Evolutionary conservation across 2,329 filamentous ascomycete genomes (phyloP).

Genomic region (Trichoderma oligosporum): DNA sequence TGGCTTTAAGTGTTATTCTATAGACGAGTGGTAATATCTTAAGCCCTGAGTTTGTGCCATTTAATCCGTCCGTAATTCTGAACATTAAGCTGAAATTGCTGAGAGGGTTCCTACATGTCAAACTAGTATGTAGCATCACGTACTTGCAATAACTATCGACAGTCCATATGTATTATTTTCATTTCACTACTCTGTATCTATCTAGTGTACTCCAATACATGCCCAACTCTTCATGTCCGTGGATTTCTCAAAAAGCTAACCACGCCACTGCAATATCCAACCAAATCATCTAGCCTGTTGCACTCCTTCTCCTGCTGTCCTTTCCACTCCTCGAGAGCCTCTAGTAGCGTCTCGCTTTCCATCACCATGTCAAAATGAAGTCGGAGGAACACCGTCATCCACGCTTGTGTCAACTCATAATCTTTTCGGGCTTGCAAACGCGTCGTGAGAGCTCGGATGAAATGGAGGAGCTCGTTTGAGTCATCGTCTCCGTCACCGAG

Average conservation of each 20-base stretch:
- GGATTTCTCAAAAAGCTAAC: conserved; percentile 72
- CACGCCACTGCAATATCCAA: conserved; percentile 85
- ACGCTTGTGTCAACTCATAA: conserved; percentile 91
- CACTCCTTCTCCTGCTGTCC: conserved; percentile 67
- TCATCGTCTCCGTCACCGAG: conserved; percentile 43
- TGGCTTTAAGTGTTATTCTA: too few relatives aligned
- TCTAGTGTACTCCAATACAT: not conserved
- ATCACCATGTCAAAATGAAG: conserved; percentile 63
- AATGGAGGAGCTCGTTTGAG: conserved; percentile 70
- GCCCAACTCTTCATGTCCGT: conserved; percentile 38
- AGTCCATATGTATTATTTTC: not conserved
- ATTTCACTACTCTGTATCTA: not conserved
- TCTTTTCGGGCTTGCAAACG: conserved; percentile 67
- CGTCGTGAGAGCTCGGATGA: conserved; percentile 74
- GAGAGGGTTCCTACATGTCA: too few relatives aligned
- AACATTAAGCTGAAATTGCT: too few relatives aligned
- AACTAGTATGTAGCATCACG: too few relatives aligned
- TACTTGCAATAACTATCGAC: too few relatives aligned
- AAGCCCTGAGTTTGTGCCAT: too few relatives aligned
- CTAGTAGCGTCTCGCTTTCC: conserved; percentile 51
- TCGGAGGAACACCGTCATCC: conserved; percentile 92
- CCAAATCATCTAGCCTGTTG: conserved; percentile 66
- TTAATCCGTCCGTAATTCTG: too few relatives aligned
- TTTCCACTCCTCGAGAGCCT: conserved; percentile 66
- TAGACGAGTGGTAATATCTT: too few relatives aligned